Conservation (phyloP, 2,329 filamentous ascomycete species). For the Colletotrichum euphorbiae region DNA sequence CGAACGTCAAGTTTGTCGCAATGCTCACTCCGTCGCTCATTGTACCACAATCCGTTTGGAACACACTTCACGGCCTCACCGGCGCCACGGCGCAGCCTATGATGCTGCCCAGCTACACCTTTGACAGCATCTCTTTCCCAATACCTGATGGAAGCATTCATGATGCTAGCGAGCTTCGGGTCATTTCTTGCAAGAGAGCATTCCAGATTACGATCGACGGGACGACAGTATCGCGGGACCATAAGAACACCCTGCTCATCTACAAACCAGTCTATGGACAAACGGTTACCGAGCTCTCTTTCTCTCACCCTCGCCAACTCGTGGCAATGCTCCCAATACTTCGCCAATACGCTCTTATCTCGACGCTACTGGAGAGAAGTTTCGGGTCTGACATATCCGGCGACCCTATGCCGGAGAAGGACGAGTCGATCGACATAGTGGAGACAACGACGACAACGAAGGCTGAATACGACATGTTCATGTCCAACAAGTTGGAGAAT, state of each 20-base stretch:
- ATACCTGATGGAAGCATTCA: constrained; percentile 60
- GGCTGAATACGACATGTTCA: constrained; percentile 50
- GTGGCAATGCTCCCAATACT: constrained; percentile 78
- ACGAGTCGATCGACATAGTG: constrained; percentile 36
- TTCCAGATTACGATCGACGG: constrained; percentile 56
- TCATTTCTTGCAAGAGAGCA: constrained; percentile 61
- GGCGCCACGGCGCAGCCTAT: constrained; percentile 56
- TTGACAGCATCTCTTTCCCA: constrained; percentile 70
- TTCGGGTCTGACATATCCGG: constrained; percentile 53
- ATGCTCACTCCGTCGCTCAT: constrained; percentile 80
- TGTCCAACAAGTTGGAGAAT: constrained; percentile 39
- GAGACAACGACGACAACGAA: constrained; percentile 47
- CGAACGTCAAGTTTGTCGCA: constrained; percentile 80
- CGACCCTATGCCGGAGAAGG: constrained; percentile 46
- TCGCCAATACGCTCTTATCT: constrained; percentile 80
- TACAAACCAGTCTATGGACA: constrained; percentile 80
- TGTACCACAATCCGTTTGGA: constrained; percentile 73
- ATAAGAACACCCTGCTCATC: constrained; percentile 74
- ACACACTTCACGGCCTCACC: constrained; percentile 70
- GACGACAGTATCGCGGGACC: constrained; percentile 50
- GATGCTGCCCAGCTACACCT: constrained; percentile 58
- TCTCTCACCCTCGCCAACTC: constrained; percentile 82
- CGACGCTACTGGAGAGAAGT: constrained; percentile 71
- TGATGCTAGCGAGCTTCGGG: constrained; percentile 69
- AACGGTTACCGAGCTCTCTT: constrained; percentile 75